Conservation (phyloP, 2,329 filamentous ascomycete genomes). For the Westerdykella ornata region DNA sequence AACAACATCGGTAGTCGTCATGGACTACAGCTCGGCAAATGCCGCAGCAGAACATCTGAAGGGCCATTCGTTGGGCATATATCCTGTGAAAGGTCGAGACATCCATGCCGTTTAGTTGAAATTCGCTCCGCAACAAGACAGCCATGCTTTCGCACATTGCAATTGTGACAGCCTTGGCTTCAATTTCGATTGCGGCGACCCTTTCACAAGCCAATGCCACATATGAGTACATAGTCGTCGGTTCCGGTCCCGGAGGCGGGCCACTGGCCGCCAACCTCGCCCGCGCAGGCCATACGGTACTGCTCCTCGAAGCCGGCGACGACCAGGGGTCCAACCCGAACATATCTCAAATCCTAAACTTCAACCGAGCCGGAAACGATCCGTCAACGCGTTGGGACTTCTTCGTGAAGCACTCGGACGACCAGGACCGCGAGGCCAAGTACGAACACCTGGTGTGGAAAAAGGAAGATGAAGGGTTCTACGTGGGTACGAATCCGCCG, state of each 20-base stretch:
- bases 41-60: too few relatives aligned
- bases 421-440: slow-evolving; percentile 46
- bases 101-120: too few relatives aligned
- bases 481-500: slow-evolving; percentile 50
- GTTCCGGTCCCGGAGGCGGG: slow-evolving; percentile 52
- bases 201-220: too few relatives aligned
- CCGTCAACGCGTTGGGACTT: slow-evolving; percentile 54
- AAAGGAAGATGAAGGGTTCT: slow-evolving; percentile 46
- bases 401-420: slow-evolving; percentile 54
- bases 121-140: too few relatives aligned
- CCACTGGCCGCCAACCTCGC: slow-evolving; percentile 52
- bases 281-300: slow-evolving; percentile 49
- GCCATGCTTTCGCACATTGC: too few relatives aligned
- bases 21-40: too few relatives aligned
- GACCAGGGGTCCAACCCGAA: slow-evolving; percentile 48
- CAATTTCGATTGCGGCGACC: too few relatives aligned
- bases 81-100: too few relatives aligned
- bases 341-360: slow-evolving; percentile 45
- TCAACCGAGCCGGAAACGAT: slow-evolving; percentile 51
- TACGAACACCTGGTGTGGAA: slow-evolving; percentile 54
- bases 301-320: slow-evolving; percentile 54
- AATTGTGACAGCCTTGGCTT: too few relatives aligned
- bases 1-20: too few relatives aligned
- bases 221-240: slow-evolving; percentile 58
- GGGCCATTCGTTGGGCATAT: too few relatives aligned